Evolutionary conservation across 1,284 basidiomycete genomes (phyloP).

Genomic region (Ceratobasidium sp.): DNA sequence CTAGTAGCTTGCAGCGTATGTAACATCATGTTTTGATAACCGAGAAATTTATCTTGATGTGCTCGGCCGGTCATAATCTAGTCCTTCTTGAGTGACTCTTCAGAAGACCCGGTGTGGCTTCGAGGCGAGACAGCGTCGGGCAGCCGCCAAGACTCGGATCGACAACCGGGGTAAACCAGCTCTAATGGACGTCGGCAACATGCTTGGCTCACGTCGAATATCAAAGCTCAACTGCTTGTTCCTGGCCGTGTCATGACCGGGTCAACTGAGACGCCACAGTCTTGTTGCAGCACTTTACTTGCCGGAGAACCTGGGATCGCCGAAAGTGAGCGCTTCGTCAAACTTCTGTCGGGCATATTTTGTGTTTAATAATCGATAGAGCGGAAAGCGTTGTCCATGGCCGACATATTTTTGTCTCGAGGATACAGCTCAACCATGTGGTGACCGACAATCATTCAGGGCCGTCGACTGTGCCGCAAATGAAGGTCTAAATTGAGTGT

Average conservation of each 20-base stretch:
- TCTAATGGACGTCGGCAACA: background rate
- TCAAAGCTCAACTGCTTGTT: background rate
- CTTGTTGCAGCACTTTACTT: too few species aligned
- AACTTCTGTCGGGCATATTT: too few species aligned
- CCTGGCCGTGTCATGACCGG: background rate
- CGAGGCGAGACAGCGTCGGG: too few species aligned
- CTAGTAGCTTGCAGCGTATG: too few species aligned
- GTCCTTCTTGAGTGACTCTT: too few species aligned
- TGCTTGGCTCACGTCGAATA: background rate
- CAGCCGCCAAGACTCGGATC: too few species aligned
- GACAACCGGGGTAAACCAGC: background rate
- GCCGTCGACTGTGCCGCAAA: background rate
- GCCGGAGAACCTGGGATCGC: too few species aligned
- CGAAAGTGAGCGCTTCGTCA: too few species aligned
- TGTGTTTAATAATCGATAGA: too few species aligned
- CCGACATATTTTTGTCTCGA: too few species aligned
- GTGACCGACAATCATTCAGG: background rate
- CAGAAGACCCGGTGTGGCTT: too few species aligned
- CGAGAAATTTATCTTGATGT: background rate
- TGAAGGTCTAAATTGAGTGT: background rate
- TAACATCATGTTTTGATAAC: background rate
- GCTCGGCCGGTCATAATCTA: background rate
- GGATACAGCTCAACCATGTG: background rate
- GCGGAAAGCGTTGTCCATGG: too few species aligned
- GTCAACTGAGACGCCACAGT: slow-evolving; percentile 11